A percentile compares a stretch with the other conserved stretches of the same genome.
Evolutionary conservation across 768 basidiomycete genomes (phyloP).

Genomic region (Agrocybe praecox): DNA sequence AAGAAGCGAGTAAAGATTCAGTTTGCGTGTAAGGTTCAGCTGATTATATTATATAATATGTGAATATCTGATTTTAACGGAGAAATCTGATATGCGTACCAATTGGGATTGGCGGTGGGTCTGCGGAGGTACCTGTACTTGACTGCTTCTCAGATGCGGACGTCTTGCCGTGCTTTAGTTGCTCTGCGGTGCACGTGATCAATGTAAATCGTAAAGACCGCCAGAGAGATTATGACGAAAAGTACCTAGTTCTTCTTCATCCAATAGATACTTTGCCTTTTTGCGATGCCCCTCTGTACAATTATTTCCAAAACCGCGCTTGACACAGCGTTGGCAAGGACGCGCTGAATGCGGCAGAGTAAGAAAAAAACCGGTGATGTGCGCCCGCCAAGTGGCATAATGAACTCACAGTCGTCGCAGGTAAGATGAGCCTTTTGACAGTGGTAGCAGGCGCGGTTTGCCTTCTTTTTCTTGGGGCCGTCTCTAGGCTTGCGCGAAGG

Average conservation of each 20-base stretch:
- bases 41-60: slow-evolving; percentile 25
- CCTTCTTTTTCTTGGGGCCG: slow-evolving; percentile 93
- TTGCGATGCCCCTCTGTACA: slow-evolving; percentile 97
- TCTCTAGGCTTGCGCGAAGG: slow-evolving; percentile 62
- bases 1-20: slow-evolving; percentile 62
- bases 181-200: slow-evolving; percentile 48
- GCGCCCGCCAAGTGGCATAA: slow-evolving; percentile 19
- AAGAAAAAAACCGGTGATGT: slow-evolving; percentile 12
- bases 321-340: slow-evolving; percentile 94
- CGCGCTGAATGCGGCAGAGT: slow-evolving; percentile 59
- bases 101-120: slow-evolving; percentile 35
- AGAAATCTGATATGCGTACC: slow-evolving; percentile 26
- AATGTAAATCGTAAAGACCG: slow-evolving; percentile 19
- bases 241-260: slow-evolving; percentile 90
- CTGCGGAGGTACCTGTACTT: slow-evolving; percentile 30
- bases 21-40: slow-evolving; percentile 55
- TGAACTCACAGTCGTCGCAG: slow-evolving; percentile 91
- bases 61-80: slow-evolving; percentile 1
- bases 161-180: slow-evolving; percentile 47
- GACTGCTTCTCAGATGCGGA: slow-evolving; percentile 32
- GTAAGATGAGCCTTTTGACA: slow-evolving; percentile 98
- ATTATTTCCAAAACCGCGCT: slow-evolving; percentile 85
- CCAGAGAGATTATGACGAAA: slow-evolving; percentile 22
- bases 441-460: slow-evolving; percentile 89
- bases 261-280: slow-evolving; percentile 96